Evolutionary conservation across 306 rosid species (phyloP).

Genomic region (Lathyrus oleraceus): DNA sequence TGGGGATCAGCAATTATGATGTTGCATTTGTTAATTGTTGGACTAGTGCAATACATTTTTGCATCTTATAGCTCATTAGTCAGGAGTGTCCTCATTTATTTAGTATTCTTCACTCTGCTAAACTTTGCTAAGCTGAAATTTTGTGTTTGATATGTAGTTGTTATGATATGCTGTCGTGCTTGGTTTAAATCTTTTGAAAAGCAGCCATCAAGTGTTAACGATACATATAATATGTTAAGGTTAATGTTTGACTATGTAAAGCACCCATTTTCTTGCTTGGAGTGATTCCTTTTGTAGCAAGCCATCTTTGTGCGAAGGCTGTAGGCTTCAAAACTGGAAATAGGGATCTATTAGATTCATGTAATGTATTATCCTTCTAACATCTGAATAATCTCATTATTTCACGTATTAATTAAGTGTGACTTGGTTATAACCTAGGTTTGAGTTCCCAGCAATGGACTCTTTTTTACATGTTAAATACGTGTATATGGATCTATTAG

Average conservation of each 20-base stretch:
- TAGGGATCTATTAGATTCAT: conserved; percentile 3
- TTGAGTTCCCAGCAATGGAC: too few species aligned
- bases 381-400: background rate
- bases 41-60: background rate
- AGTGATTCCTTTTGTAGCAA: conserved; percentile 13
- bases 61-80: background rate
- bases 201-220: background rate
- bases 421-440: too few species aligned
- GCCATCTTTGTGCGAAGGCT: background rate
- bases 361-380: background rate
- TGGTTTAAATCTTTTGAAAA: background rate
- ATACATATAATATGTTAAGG: conserved; percentile 40
- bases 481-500: too few species aligned
- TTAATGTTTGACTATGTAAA: background rate
- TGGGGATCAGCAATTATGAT: conserved; percentile 29
- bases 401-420: background rate
- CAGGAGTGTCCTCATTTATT: background rate
- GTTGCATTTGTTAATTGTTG: background rate
- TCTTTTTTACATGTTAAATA: too few species aligned
- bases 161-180: conserved; percentile 14
- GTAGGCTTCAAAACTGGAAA: background rate
- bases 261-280: background rate
- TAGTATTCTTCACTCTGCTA: background rate
- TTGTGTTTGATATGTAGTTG: background rate
- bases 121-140: background rate